A percentile compares a stretch with the other conserved stretches of the same genome.
Conservation (phyloP, 345 rosid genomes). For the Eucalyptus melliodora region DNA sequence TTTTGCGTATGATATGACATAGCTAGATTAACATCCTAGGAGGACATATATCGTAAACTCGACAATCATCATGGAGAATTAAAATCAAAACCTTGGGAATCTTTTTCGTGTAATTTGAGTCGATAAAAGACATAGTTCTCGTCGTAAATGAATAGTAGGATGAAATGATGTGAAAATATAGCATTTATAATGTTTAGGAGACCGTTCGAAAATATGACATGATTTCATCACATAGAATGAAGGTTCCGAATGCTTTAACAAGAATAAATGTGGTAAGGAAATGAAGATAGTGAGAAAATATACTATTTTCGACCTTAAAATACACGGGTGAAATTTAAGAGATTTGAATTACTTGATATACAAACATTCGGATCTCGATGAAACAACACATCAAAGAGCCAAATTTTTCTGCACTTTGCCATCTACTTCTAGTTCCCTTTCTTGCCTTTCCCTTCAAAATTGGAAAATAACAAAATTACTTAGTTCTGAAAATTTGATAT, state of each 20-base stretch:
- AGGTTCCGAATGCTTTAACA: background rate
- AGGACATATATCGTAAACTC: background rate
- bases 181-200: background rate
- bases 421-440: background rate
- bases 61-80: background rate
- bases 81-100: background rate
- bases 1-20: background rate
- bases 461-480: background rate
- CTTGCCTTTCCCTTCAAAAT: background rate
- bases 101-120: background rate
- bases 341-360: background rate
- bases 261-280: background rate
- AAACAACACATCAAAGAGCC: background rate
- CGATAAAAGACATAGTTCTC: background rate
- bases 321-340: background rate
- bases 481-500: background rate
- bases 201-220: background rate
- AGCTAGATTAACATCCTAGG: background rate
- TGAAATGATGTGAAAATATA: background rate
- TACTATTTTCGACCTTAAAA: background rate
- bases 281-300: background rate
- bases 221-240: background rate
- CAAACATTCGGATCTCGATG: background rate
- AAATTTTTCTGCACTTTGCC: background rate
- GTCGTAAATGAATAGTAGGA: background rate